Conservation (phyloP, 768 basidiomycete species). For the Plicaturopsis crispa region DNA sequence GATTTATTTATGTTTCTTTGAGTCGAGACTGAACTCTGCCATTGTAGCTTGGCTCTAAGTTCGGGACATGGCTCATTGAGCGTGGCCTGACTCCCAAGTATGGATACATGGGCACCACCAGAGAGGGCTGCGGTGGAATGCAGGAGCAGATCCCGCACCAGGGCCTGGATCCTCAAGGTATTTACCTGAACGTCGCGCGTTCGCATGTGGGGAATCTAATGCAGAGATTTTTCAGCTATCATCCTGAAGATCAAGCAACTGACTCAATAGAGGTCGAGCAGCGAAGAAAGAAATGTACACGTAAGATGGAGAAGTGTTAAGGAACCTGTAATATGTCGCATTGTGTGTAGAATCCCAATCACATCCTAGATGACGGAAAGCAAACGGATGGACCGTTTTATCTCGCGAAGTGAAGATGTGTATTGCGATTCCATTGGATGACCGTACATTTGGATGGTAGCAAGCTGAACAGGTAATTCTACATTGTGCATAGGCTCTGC, state of each 20-base stretch:
- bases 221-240: conserved; percentile 26
- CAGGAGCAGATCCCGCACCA: conserved; percentile 83
- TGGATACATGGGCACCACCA: conserved; percentile 72
- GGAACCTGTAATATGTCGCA: too few species aligned
- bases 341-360: too few species aligned
- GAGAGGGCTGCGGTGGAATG: conserved; percentile 73
- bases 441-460: too few species aligned
- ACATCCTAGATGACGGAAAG: too few species aligned
- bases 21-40: neutral
- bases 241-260: conserved; percentile 36
- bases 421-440: too few species aligned
- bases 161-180: conserved; percentile 72
- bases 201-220: neutral
- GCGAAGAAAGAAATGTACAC: too few species aligned
- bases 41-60: conserved; percentile 64
- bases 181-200: conserved; percentile 16
- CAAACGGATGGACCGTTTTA: too few species aligned
- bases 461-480: too few species aligned
- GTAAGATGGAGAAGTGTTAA: too few species aligned
- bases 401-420: too few species aligned
- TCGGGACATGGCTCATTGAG: conserved; percentile 82
- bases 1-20: conserved; percentile 1
- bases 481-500: too few species aligned
- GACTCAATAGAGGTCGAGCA: conserved; percentile 18
- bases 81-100: conserved; percentile 75